Evolutionary conservation across 2,329 filamentous ascomycete species (phyloP).

Genomic region (Aureobasidium sp.): DNA sequence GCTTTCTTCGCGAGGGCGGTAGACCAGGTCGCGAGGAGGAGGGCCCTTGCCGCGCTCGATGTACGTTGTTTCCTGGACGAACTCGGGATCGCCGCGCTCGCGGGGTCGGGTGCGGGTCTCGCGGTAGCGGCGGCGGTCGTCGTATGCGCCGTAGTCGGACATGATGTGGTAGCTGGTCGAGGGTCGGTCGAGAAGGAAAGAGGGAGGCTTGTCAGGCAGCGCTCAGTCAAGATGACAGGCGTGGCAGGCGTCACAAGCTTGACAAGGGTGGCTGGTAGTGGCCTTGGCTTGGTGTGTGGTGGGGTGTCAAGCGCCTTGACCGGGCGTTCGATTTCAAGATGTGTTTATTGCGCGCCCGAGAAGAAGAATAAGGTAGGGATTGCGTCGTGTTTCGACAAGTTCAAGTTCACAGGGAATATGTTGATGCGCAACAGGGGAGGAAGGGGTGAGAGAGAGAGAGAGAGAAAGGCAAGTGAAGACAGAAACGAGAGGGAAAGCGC

Average conservation of each 20-base stretch:
- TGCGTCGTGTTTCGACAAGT: not conserved
- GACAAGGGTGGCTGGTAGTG: not conserved
- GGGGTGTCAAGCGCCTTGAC: conserved; percentile 2
- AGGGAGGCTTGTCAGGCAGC: not conserved
- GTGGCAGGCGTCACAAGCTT: conserved; percentile 1
- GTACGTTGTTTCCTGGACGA: conserved; percentile 41
- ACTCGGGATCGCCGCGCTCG: conserved; percentile 42
- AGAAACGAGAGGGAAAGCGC: not conserved
- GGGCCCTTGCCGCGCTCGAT: conserved; percentile 37
- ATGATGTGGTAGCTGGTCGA: conserved; percentile 24
- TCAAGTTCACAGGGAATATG: not conserved
- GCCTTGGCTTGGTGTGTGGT: conserved; percentile 2
- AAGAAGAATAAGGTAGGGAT: conserved; percentile 2
- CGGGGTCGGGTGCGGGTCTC: conserved; percentile 32
- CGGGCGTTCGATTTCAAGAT: not conserved
- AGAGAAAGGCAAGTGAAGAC: not conserved
- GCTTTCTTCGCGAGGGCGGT: conserved; percentile 59
- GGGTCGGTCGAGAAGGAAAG: conserved; percentile 3
- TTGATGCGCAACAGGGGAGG: not conserved
- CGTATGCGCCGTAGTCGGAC: conserved; percentile 42
- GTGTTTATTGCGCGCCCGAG: not conserved
- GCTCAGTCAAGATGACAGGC: not conserved
- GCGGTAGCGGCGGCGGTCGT: conserved; percentile 38
- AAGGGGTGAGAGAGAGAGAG: not conserved
- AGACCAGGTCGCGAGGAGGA: conserved; percentile 40